phyloP scores from a whole-genome alignment of 768 basidiomycete genomes.

The Termitomyces sp. region DNA sequence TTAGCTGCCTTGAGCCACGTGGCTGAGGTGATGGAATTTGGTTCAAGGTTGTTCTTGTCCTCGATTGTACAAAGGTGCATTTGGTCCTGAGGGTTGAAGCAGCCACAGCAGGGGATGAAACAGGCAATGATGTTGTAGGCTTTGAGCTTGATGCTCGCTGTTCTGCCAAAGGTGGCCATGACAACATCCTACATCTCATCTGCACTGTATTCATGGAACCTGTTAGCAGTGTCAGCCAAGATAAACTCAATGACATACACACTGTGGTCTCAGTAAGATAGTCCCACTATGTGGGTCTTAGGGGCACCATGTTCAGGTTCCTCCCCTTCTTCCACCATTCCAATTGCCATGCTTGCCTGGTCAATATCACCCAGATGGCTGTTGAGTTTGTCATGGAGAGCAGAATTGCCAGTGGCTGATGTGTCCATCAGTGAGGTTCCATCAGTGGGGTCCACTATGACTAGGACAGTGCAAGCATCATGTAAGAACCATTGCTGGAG shows the following conservation, averaged over 20 bases:
- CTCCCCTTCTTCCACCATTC: background rate
- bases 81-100: background rate
- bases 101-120: background rate
- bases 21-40: background rate
- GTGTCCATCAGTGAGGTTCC: background rate
- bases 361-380: too few relatives aligned
- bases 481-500: background rate
- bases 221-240: background rate
- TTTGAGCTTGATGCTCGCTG: background rate
- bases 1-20: background rate
- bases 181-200: too few relatives aligned
- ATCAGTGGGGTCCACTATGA: background rate
- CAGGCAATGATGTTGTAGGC: background rate
- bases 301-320: background rate
- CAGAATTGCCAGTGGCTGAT: background rate
- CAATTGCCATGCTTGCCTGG: too few relatives aligned
- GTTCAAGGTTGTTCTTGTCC: background rate
- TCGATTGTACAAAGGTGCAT: background rate
- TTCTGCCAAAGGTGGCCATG: background rate
- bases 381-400: too few relatives aligned
- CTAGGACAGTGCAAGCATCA: background rate
- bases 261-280: background rate
- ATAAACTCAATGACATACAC: background rate
- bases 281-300: background rate
- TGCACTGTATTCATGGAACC: background rate